phyloP scores from a whole-genome alignment of 2,329 filamentous ascomycete genomes.

The Phoma sp. region DNA sequence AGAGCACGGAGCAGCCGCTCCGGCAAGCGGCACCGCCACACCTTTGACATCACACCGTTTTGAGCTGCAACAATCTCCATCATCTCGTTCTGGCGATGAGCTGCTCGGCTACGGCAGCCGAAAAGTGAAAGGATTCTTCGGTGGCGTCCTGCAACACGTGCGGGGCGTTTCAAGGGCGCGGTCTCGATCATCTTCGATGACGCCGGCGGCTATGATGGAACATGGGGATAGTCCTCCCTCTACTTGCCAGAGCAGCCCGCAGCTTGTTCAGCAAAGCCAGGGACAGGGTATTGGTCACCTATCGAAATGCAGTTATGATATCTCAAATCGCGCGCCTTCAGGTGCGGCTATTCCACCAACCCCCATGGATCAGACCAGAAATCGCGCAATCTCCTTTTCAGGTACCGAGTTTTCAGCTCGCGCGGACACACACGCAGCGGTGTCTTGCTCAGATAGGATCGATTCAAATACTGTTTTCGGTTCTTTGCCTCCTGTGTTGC shows the following conservation, averaged over 20 bases:
- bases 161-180: slow-evolving; percentile 29
- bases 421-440: slow-evolving; percentile 3
- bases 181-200: slow-evolving; percentile 27
- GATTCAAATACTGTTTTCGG: slow-evolving; percentile 10
- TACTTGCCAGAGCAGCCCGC: slow-evolving; percentile 8
- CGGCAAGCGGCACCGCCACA: slow-evolving; percentile 15
- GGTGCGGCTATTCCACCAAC: slow-evolving; percentile 1
- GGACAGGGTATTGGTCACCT: background rate
- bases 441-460: slow-evolving; percentile 1
- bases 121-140: slow-evolving; percentile 30
- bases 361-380: slow-evolving; percentile 20
- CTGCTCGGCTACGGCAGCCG: slow-evolving; percentile 13
- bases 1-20: slow-evolving; percentile 1
- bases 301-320: background rate
- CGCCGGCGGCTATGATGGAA: slow-evolving; percentile 14
- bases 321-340: slow-evolving; percentile 3
- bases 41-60: slow-evolving; percentile 12
- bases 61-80: slow-evolving; percentile 11
- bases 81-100: slow-evolving; percentile 11
- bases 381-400: slow-evolving; percentile 16
- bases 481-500: slow-evolving; percentile 18
- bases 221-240: slow-evolving; percentile 11
- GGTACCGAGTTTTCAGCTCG: slow-evolving; percentile 15
- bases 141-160: slow-evolving; percentile 32
- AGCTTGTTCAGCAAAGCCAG: slow-evolving; percentile 1